These are phyloP conservation scores for Phaffia tasmanica DNA, from an alignment of 768 basidiomycete genomes.

Conservation along the genomic window DNA sequence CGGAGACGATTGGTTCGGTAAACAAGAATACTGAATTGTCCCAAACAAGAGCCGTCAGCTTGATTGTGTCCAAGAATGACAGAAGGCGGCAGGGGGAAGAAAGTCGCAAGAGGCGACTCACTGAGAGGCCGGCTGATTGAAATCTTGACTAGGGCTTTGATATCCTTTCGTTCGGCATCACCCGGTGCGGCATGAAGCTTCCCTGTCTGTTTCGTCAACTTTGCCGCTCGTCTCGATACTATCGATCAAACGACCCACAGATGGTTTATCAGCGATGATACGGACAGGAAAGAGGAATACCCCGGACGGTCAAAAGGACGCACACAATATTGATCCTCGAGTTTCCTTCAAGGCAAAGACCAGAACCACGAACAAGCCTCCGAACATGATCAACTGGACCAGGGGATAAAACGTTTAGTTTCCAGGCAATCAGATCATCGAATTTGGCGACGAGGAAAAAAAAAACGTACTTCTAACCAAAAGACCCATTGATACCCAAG, in stretches of 20 bases:
- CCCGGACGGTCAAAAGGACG: no score
- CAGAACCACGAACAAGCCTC: conserved; percentile 29
- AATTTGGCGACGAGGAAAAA: background rate
- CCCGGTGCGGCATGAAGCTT: conserved; percentile 31
- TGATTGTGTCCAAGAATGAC: background rate
- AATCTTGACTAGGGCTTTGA: conserved; percentile 29
- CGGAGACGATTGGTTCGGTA: conserved; percentile 36
- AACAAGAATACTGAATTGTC: conserved; percentile 29
- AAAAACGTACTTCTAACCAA: conserved; percentile 28
- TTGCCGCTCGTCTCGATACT: conserved; percentile 29
- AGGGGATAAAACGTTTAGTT: background rate
- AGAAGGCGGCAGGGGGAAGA: background rate
- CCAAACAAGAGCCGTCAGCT: background rate
- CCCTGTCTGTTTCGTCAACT: conserved; percentile 32
- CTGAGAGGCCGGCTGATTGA: conserved; percentile 34
- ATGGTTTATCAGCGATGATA: no score
- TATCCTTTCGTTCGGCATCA: conserved; percentile 31
- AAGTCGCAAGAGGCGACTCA: conserved; percentile 26
- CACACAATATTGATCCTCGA: conserved; percentile 31
- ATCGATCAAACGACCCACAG: no score
- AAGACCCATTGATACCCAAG: conserved; percentile 33
- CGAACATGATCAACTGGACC: conserved; percentile 31
- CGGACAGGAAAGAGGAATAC: no score
- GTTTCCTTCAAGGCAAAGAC: conserved; percentile 33
- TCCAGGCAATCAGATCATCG: background rate